These are phyloP conservation scores for Metschnikowia corniflorae DNA, from an alignment of 805 yeast species.

Conservation along the genomic window DNA sequence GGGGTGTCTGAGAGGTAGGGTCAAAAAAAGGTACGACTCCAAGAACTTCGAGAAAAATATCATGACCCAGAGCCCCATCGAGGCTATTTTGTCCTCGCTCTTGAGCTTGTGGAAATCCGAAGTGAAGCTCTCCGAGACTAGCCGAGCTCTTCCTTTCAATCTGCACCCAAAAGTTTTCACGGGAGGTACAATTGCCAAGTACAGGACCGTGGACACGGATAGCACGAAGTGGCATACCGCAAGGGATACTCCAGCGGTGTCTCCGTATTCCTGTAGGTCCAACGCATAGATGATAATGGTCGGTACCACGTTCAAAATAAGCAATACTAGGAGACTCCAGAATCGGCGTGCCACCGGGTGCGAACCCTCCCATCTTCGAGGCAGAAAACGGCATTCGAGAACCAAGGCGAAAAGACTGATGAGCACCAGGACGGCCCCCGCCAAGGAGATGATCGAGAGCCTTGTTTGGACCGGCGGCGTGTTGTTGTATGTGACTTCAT, in stretches of 20 bases:
- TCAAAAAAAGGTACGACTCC: conserved; percentile 92
- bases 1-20: conserved; percentile 79
- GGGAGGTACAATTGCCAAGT: conserved; percentile 61
- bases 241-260: conserved; percentile 37
- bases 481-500: conserved; percentile 50
- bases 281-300: conserved; percentile 44
- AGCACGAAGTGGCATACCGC: conserved; percentile 55
- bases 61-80: conserved; percentile 65
- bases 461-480: conserved; percentile 57
- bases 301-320: conserved; percentile 49
- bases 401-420: conserved; percentile 55
- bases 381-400: conserved; percentile 61
- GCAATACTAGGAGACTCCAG: conserved; percentile 36
- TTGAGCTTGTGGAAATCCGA: conserved; percentile 51
- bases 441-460: conserved; percentile 58
- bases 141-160: conserved; percentile 34
- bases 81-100: conserved; percentile 56
- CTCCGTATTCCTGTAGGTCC: conserved; percentile 20
- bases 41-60: conserved; percentile 65
- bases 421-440: conserved; percentile 57
- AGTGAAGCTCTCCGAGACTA: conserved; percentile 44
- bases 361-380: conserved; percentile 72
- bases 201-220: conserved; percentile 51
- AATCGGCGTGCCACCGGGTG: conserved; percentile 52
- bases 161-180: conserved; percentile 46